Evolutionary conservation across 2,329 filamentous ascomycete genomes (phyloP), one percentile per base, ranked within the genome.

Genomic region (Nemania serpens): DNA sequence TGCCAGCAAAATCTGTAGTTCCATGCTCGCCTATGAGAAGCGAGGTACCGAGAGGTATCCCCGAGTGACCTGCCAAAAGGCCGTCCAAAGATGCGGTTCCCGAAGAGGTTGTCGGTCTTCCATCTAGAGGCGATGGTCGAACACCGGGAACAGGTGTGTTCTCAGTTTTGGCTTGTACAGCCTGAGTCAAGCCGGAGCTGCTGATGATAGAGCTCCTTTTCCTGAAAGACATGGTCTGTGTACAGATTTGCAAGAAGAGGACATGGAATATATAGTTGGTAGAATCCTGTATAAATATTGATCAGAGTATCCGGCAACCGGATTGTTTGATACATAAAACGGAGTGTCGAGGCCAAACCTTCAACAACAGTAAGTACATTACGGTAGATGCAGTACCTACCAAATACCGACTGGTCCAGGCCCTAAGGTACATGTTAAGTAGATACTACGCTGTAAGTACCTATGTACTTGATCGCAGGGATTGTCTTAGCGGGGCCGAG

Each of bases 1-100:
- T 86, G 2, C 93, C 91, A 0, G 91, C 88, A 78, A 96, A 99
- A 74, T 99, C 95, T 0, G 95, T 99, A 0, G 94, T 97, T 0
- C 94, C 94, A 59, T 88, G 89, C 71, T 99, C 95, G 72, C 94
- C 91, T 34, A 97, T 79, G 5, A 99, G 77, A 1, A 98, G 73
- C 0, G 88, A 91, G 17, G 86, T 91, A 0, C 95, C 95, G 6
- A 98, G 81, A 0, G 91, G 87, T 4, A 98, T 80, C 0, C 95
- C 95, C 4, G 88, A 85, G 77, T 98, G 94, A 0, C 94, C 93
- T 42, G 92, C 92, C 1, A 99, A 81, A 17, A 97, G 81, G 61
- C 86, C 86, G 71, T 99, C 95, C 42, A 99, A 80, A 17, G 93
- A 96, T 3, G 87, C 83, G 0, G 92, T 94, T 20, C 95, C 95